Conservation (phyloP, 2,329 filamentous ascomycete genomes). For the Fusarium verticillioides region DNA sequence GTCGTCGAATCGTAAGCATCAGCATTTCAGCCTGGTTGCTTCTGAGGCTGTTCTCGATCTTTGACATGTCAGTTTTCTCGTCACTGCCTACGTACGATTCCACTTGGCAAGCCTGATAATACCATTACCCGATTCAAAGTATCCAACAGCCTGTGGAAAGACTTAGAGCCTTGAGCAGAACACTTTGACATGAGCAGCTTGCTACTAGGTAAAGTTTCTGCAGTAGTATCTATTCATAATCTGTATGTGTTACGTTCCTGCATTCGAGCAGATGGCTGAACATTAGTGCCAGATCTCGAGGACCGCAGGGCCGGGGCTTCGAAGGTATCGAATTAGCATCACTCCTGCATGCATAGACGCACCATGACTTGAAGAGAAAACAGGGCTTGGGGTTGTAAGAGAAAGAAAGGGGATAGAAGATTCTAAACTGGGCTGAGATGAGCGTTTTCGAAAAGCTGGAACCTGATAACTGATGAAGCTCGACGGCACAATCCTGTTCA, state of each 20-base stretch:
- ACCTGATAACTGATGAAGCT: constrained; percentile 14
- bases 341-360: not conserved
- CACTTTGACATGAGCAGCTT: not conserved
- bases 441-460: not conserved
- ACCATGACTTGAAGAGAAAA: constrained; percentile 12
- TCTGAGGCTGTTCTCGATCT: constrained; percentile 10
- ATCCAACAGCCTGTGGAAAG: not conserved
- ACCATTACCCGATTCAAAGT: not conserved
- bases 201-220: constrained; percentile 19
- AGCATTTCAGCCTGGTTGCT: not conserved
- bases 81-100: not conserved
- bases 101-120: not conserved
- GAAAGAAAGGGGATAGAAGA: not conserved
- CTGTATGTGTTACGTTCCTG: constrained; percentile 39
- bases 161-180: not conserved
- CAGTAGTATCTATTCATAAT: constrained; percentile 25
- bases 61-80: constrained; percentile 15
- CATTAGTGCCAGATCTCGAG: constrained; percentile 26
- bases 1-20: not conserved
- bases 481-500: constrained; percentile 4
- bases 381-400: constrained; percentile 2
- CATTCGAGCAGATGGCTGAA: constrained; percentile 17
- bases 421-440: not conserved
- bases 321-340: constrained; percentile 18
- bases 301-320: constrained; percentile 3